Percentiles rank a stretch among this genome's conserved stretches.
Conservation (phyloP, 768 basidiomycete genomes). For the Lactarius akahatsu region DNA sequence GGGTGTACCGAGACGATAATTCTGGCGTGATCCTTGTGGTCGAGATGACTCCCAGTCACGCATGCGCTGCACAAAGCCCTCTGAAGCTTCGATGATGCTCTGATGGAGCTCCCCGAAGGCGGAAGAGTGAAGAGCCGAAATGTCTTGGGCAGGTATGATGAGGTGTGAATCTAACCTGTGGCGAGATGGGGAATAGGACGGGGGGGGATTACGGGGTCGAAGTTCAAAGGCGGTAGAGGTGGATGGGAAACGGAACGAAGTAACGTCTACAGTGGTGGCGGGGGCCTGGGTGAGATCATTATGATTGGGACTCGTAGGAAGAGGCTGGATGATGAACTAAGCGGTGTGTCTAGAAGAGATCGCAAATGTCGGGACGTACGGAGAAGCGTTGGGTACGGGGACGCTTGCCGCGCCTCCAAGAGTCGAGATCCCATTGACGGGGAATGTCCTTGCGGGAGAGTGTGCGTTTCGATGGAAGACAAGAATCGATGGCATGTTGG, state of each 20-base stretch:
- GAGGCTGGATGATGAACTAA: conserved; percentile 9
- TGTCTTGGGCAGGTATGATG: conserved; percentile 32
- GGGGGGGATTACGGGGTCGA: conserved; percentile 20
- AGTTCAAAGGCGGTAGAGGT: conserved; percentile 39
- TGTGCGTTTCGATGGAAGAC: conserved; percentile 52
- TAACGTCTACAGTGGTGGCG: conserved; percentile 5
- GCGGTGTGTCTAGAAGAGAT: conserved; percentile 9
- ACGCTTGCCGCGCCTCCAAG: conserved; percentile 55
- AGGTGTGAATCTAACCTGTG: conserved; percentile 9
- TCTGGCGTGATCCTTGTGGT: conserved; percentile 39
- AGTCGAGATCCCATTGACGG: conserved; percentile 53
- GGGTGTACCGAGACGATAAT: conserved; percentile 40
- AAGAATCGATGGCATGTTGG: conserved; percentile 40
- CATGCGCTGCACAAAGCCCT: conserved; percentile 70
- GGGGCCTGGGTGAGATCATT: conserved; percentile 8
- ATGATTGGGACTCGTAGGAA: conserved; percentile 5
- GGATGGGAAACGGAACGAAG: conserved; percentile 30
- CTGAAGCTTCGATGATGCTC: conserved; percentile 62
- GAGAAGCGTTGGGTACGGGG: conserved; percentile 46
- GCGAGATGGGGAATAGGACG: conserved; percentile 13
- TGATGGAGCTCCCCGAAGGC: conserved; percentile 66
- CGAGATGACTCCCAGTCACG: conserved; percentile 64
- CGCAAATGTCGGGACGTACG: conserved; percentile 38
- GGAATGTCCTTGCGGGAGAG: conserved; percentile 39
- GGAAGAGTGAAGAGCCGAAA: conserved; percentile 52